A percentile compares a stretch with the other conserved stretches of the same genome.
These are phyloP conservation scores for Vigna reflexopilosa DNA, from an alignment of 306 rosid species.

Conservation along the genomic window DNA sequence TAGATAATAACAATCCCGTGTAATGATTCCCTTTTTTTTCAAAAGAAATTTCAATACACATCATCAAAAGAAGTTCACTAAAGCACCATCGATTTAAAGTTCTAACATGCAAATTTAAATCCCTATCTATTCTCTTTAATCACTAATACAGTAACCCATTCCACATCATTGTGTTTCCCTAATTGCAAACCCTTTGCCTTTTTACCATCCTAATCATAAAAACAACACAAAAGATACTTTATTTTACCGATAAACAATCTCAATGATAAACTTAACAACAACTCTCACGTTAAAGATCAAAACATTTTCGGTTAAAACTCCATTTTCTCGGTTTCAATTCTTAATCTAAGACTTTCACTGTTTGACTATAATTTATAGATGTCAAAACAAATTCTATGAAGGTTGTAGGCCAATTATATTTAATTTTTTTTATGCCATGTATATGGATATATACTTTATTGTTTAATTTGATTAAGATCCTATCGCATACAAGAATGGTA, in stretches of 20 bases:
- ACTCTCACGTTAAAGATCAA: background rate
- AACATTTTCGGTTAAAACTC: background rate
- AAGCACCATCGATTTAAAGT: constrained; percentile 42
- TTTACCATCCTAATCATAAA: constrained; percentile 47
- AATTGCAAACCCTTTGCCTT: constrained; percentile 53
- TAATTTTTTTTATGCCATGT: too few species aligned
- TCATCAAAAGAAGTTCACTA: constrained; percentile 66
- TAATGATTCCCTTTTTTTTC: constrained; percentile 62
- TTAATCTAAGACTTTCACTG: too few species aligned
- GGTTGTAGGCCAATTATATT: too few species aligned
- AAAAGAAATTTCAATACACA: constrained; percentile 44
- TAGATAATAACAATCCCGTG: constrained; percentile 75
- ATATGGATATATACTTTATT: too few species aligned
- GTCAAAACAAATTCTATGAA: too few species aligned
- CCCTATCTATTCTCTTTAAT: constrained; percentile 26
- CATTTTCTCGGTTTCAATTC: background rate
- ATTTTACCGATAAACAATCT: constrained; percentile 24
- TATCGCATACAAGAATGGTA: too few species aligned
- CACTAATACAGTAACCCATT: constrained; percentile 48
- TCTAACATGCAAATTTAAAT: constrained; percentile 38
- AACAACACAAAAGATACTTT: constrained; percentile 35
- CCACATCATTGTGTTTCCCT: constrained; percentile 61
- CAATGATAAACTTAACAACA: background rate
- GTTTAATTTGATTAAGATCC: too few species aligned
- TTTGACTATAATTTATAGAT: too few species aligned